Conservation (phyloP, 495 filamentous ascomycete genomes). For the Viridothelium virens region DNA sequence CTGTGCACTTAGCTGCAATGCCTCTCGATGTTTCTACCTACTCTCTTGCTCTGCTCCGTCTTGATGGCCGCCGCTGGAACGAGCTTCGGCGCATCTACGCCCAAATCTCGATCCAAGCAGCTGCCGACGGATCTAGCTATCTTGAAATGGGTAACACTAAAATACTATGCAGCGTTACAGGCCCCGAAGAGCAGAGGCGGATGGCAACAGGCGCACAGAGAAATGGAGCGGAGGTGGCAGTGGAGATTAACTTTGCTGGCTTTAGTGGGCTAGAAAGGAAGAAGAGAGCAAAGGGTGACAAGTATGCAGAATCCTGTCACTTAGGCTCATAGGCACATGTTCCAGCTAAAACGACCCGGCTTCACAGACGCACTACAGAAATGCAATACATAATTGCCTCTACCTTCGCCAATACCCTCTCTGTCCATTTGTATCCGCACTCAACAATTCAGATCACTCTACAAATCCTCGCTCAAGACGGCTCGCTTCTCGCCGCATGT, state of each 20-base stretch:
- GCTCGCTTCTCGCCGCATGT: constrained; percentile 77
- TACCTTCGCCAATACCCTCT: constrained; percentile 63
- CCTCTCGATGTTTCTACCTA: constrained; percentile 88
- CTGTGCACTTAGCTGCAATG: constrained; percentile 44
- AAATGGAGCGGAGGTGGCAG: constrained; percentile 53
- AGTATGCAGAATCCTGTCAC: constrained; percentile 43
- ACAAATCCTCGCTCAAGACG: constrained; percentile 84
- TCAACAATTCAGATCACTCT: constrained; percentile 73
- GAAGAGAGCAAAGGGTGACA: constrained; percentile 62
- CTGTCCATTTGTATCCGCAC: constrained; percentile 85
- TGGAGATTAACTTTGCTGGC: constrained; percentile 76
- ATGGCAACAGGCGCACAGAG: constrained; percentile 36
- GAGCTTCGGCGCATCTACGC: constrained; percentile 84
- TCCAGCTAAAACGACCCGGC: constrained; percentile 5
- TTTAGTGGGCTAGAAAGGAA: constrained; percentile 85
- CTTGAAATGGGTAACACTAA: constrained; percentile 95
- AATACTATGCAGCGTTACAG: constrained; percentile 83
- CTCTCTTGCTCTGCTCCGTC: constrained; percentile 73
- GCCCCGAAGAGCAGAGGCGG: constrained; percentile 62
- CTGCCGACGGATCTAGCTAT: constrained; percentile 83
- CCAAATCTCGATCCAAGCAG: constrained; percentile 82
- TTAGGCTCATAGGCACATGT: background rate
- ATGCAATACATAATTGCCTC: constrained; percentile 67
- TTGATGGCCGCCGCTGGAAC: constrained; percentile 96
- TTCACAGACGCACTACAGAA: constrained; percentile 63